These are phyloP conservation scores for Aurifilum marmelostoma DNA, from an alignment of 2,329 filamentous ascomycete genomes.

Conservation along the genomic window DNA sequence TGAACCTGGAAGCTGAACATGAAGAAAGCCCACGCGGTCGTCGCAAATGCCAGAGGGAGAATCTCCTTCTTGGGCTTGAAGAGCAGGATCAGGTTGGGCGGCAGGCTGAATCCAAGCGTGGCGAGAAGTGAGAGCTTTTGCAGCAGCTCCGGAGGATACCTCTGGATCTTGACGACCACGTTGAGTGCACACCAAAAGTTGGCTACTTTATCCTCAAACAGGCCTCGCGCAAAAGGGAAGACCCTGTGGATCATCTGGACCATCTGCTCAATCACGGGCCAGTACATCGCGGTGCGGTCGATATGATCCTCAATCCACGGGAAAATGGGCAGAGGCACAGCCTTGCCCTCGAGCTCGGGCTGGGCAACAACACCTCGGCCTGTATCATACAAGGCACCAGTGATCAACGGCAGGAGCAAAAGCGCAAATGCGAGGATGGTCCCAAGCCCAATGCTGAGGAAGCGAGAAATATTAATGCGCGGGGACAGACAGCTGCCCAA, in stretches of 20 bases:
- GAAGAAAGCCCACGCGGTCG: conserved; percentile 95
- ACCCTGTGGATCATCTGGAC: conserved; percentile 87
- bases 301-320: conserved; percentile 60
- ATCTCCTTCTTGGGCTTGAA: conserved; percentile 75
- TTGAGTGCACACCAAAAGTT: conserved; percentile 97
- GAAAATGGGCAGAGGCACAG: conserved; percentile 65
- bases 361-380: conserved; percentile 64
- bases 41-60: conserved; percentile 77
- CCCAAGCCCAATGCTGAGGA: conserved; percentile 74
- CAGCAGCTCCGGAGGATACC: conserved; percentile 71
- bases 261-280: conserved; percentile 76
- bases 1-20: conserved; percentile 98
- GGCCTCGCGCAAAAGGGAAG: conserved; percentile 91
- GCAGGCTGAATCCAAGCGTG: conserved; percentile 76
- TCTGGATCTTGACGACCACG: conserved; percentile 82
- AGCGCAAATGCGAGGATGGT: conserved; percentile 75
- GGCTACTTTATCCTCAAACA: conserved; percentile 98
- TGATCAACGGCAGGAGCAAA: conserved; percentile 74
- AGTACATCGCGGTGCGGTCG: conserved; percentile 69
- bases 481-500: conserved; percentile 85
- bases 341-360: conserved; percentile 60
- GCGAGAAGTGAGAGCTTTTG: conserved; percentile 75
- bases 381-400: conserved; percentile 71
- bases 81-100: conserved; percentile 80
- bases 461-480: conserved; percentile 65